Evolutionary conservation across 192 early-diverging fungal genomes (phyloP), one percentile per base, ranked within the genome.

Genomic region (Linnemannia zychae): DNA sequence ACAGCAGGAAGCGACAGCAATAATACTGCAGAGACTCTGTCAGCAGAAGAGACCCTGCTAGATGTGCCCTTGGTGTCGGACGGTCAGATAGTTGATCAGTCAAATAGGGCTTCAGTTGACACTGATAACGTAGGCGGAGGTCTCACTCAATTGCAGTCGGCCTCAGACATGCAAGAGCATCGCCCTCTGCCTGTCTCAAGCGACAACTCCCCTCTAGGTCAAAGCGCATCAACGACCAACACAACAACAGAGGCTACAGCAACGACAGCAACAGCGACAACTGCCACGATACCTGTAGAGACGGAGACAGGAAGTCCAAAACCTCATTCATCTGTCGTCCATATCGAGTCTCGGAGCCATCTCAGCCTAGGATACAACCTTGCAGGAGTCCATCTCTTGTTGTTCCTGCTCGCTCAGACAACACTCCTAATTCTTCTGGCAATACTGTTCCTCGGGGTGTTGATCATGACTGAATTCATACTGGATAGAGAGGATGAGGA

Each of bases 401-500:
- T 77, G 5, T 77, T 77, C 48, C 13, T 77, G 15, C 46, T 24
- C 7, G 44, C 75, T 22, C 65, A 69, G 17, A 33, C 31, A 31
- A 49, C 38, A 5, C 75, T 77, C 7, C 47, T 77, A 4, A 37
- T 77, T 1, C 47, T 77, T 11, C 66, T 77, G 47, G 48, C 65
- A 3, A 67, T 47, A 0, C 49, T 77, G 1, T 77, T 70, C 37
- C 49, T 77, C 20, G 75, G 75, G 4, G 75, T 77, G 13, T 50
- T 77, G 65, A 77, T 77, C 49, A 33, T 70, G 49, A 77, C 75
- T 15, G 75, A 77, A 36, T 77, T 67, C 57, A 67, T 77, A 12
- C 75, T 77, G 46, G 75, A 77, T 22, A 67, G 67, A 11, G 75
- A 77, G 67, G 75, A 77, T 31, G 75, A 67, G 28, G 75, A 77